Evolutionary conservation across 345 rosid species (phyloP).

Genomic region (Isatis tinctoria): DNA sequence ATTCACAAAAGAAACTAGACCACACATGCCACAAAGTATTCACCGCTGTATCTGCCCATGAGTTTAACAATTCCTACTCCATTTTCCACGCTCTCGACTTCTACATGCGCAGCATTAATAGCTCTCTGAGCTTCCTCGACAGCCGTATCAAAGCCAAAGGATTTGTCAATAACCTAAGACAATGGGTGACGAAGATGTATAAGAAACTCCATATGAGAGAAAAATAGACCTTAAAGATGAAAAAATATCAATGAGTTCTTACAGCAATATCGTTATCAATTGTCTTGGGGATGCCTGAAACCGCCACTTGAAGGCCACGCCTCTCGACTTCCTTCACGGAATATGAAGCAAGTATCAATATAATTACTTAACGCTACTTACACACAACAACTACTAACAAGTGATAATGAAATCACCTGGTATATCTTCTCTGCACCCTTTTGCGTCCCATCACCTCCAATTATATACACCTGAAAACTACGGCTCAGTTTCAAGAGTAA

Average conservation of each 20-base stretch:
- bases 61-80: constrained; percentile 94
- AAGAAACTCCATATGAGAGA: neutral
- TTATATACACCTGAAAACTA: constrained; percentile 67
- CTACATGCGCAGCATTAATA: constrained; percentile 94
- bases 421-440: constrained; percentile 77
- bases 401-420: constrained; percentile 43
- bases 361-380: neutral
- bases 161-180: constrained; percentile 83
- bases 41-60: constrained; percentile 98
- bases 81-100: constrained; percentile 94
- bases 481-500: neutral
- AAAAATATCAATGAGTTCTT: constrained; percentile 35
- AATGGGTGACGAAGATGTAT: neutral
- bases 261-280: constrained; percentile 91
- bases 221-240: neutral
- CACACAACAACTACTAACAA: neutral
- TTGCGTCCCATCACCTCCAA: constrained; percentile 96
- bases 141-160: constrained; percentile 96
- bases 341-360: constrained; percentile 7
- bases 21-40: constrained; percentile 14
- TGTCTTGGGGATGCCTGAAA: constrained; percentile 89
- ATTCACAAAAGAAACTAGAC: neutral
- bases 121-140: constrained; percentile 99
- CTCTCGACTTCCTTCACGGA: constrained; percentile 77
- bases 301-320: constrained; percentile 80